Conservation (phyloP, 768 basidiomycete species). For the Xerocomellus dryophilus region DNA sequence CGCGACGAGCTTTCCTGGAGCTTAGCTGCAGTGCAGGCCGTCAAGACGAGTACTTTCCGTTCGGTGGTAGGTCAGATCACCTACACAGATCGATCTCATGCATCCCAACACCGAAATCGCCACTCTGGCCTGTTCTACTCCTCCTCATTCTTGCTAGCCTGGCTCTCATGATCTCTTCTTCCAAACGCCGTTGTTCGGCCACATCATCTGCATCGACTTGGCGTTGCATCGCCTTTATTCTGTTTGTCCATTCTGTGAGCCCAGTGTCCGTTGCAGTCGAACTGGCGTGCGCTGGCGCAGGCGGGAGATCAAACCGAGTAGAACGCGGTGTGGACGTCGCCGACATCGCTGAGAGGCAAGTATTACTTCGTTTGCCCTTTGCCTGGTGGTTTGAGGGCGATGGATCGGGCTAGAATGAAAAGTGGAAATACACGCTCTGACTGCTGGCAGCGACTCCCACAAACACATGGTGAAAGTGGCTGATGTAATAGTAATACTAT, state of each 20-base stretch:
- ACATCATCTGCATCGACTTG: conserved; percentile 83
- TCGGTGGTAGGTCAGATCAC: conserved; percentile 16
- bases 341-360: conserved; percentile 24
- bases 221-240: conserved; percentile 74
- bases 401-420: background rate
- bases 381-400: background rate
- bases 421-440: background rate
- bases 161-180: conserved; percentile 51
- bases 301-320: conserved; percentile 39
- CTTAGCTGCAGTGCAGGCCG: conserved; percentile 16
- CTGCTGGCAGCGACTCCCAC: background rate
- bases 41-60: background rate
- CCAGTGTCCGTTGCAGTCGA: conserved; percentile 48
- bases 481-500: conserved; percentile 19
- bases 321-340: conserved; percentile 28
- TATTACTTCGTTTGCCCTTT: background rate
- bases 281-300: conserved; percentile 23
- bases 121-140: conserved; percentile 33
- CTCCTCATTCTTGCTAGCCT: conserved; percentile 45
- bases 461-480: background rate
- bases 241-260: conserved; percentile 78
- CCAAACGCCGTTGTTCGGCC: conserved; percentile 66
- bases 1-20: conserved; percentile 17
- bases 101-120: conserved; percentile 39
- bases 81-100: conserved; percentile 33